Evolutionary conservation across 306 rosid genomes (phyloP), one percentile per base, ranked within the genome.

Genomic region (Cucurbita moschata): DNA sequence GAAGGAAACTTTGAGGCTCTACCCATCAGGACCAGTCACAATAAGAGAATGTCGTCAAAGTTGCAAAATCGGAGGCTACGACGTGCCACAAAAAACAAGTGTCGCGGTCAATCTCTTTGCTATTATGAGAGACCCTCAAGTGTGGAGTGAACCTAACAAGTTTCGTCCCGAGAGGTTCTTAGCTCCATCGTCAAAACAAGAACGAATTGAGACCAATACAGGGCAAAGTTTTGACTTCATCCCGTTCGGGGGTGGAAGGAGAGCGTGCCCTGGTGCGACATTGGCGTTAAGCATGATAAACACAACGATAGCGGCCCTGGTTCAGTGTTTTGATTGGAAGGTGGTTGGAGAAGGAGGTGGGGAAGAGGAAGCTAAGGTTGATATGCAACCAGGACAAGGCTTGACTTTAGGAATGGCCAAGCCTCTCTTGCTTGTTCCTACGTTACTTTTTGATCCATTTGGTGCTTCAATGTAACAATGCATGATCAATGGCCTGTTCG

Each of bases 171-270:
- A 47, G 23, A 75, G 77, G 58, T 75, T 47, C 8, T 10, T 74
- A 46, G 82, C 37, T 84, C 82, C 71, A 42, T 79, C 23, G 69
- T 79, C 40, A 60, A 61, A 10, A 37, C 18, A 5, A 18, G 19
- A 60, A 4, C 49, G 10, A 63, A 40, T 1, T 63, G 74, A 18
- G 74, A 64, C 79, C 0, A 77, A 50, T 5, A 50, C 52, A 77
- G 89, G 85, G 0, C 85, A 83, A 0, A 76, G 82, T 53, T 86
- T 80, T 42, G 60, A 55, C 8, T 73, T 76, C 3, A 14, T 86
- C n/a, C 87, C 88, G 5, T 88, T 88, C 44, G 90, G 94, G 4
- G 73, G 79, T 0, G 94, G 90, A 4, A 88, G 89, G 61, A 83
- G 94, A 62, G 79, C 74, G 14, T 88, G 90, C 54, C 87, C 89